phyloP scores from a whole-genome alignment of 2,329 filamentous ascomycete species.

The Podosphaera fusca region DNA sequence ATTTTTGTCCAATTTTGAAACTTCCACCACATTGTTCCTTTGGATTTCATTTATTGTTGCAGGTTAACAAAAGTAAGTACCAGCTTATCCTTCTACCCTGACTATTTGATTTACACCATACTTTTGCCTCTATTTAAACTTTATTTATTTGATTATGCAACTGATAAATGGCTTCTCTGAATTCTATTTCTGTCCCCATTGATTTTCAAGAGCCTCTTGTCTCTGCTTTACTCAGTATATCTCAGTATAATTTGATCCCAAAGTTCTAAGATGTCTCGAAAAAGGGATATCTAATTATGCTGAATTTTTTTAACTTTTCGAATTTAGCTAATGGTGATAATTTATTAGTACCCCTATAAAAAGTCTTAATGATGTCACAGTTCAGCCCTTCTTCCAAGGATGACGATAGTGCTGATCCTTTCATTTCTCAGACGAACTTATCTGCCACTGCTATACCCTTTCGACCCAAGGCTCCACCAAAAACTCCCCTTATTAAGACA shows the following conservation, averaged over 20 bases:
- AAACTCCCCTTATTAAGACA: not conserved
- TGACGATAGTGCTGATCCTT: constrained; percentile 22
- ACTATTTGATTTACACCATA: not conserved
- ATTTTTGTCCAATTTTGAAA: constrained; percentile 1
- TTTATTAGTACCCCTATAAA: not conserved
- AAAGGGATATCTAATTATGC: not conserved
- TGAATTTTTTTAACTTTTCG: not conserved
- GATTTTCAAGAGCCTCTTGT: not conserved
- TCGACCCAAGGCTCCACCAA: constrained; percentile 20
- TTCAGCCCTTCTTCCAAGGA: constrained; percentile 8
- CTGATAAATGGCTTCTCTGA: not conserved
- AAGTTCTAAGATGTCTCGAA: too few species aligned
- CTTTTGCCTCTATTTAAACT: too few species aligned
- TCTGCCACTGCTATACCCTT: constrained; percentile 42
- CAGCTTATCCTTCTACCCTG: not conserved
- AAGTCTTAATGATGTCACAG: not conserved
- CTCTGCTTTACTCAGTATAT: not conserved
- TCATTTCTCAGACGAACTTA: constrained; percentile 25
- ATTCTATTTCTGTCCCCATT: not conserved
- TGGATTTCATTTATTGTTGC: not conserved
- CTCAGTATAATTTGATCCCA: too few species aligned
- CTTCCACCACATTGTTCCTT: not conserved
- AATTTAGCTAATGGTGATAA: not conserved
- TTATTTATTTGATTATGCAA: not conserved
- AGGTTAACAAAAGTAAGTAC: not conserved